Conservation (phyloP, 306 rosid genomes). For the Cajanus cajan region DNA sequence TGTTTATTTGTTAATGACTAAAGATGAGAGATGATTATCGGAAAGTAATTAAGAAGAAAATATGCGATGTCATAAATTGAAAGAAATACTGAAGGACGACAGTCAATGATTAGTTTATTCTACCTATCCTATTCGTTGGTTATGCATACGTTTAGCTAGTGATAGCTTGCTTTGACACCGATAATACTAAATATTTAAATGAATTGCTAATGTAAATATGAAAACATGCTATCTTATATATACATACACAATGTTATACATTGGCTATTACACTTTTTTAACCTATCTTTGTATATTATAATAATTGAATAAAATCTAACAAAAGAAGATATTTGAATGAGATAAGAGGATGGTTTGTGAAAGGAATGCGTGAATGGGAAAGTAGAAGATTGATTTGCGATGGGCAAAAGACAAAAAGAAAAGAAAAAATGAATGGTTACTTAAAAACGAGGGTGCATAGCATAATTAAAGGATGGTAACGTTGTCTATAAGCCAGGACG, state of each 20-base stretch:
- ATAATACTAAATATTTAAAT: not conserved
- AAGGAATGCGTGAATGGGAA: conserved; percentile 5
- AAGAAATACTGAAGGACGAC: not conserved
- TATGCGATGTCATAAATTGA: not conserved
- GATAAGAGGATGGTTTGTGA: conserved; percentile 4
- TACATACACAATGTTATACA: not conserved
- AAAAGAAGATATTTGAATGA: too few species aligned
- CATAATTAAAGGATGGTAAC: conserved; percentile 24
- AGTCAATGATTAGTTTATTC: conserved; percentile 16
- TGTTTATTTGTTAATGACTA: not conserved
- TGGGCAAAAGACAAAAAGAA: conserved; percentile 11
- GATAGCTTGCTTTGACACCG: conserved; percentile 6
- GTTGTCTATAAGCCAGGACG: conserved; percentile 34
- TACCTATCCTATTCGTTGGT: not conserved
- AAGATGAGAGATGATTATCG: too few species aligned
- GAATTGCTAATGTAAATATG: not conserved
- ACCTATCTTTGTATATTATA: not conserved
- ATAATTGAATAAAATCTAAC: not conserved
- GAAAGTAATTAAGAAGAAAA: not conserved
- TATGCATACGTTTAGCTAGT: not conserved
- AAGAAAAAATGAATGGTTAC: not conserved
- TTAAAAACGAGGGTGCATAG: conserved; percentile 1
- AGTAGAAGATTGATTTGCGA: conserved; percentile 16
- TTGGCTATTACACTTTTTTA: not conserved
- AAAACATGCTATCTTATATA: too few species aligned